Conservation (phyloP, 768 basidiomycete genomes). For the Serendipita sp. region DNA sequence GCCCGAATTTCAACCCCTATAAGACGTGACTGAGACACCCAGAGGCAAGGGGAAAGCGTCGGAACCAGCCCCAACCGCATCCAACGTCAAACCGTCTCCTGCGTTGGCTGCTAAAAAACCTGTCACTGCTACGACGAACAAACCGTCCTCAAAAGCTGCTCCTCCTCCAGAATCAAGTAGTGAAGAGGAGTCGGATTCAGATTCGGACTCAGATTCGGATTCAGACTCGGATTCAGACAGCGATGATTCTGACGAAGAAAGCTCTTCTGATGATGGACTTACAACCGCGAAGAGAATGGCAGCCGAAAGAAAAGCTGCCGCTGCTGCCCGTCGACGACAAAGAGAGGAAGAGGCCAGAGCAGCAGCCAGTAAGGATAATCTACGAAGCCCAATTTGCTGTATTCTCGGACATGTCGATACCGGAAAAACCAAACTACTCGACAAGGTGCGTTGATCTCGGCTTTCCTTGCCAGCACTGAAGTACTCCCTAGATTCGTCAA, state of each 20-base stretch:
- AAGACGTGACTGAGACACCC: constrained; percentile 50
- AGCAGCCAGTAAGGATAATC: constrained; percentile 70
- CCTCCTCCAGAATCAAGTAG: constrained; percentile 16
- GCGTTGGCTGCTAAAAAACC: constrained; percentile 15
- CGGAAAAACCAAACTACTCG: constrained; percentile 93
- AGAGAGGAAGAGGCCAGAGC: constrained; percentile 76
- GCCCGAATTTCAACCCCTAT: constrained; percentile 16
- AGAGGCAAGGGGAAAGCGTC: constrained; percentile 32
- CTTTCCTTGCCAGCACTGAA: neutral
- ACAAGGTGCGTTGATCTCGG: constrained; percentile 52
- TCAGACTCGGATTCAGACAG: constrained; percentile 37
- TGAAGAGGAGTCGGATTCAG: constrained; percentile 17
- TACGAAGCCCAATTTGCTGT: constrained; percentile 96
- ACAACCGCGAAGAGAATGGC: constrained; percentile 57
- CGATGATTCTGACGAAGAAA: constrained; percentile 22
- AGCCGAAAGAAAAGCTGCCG: constrained; percentile 40
- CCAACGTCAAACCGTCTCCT: constrained; percentile 12
- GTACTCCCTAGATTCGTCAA: constrained; percentile 70
- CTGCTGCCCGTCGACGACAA: constrained; percentile 24
- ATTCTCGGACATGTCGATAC: constrained; percentile 99
- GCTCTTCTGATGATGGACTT: constrained; percentile 43
- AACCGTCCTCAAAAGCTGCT: constrained; percentile 19
- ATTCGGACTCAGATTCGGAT: constrained; percentile 27
- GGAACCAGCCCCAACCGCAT: constrained; percentile 10
- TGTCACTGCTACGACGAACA: constrained; percentile 16